phyloP scores from a whole-genome alignment of 768 basidiomycete genomes.

The Rhizopogon vesiculosus region DNA sequence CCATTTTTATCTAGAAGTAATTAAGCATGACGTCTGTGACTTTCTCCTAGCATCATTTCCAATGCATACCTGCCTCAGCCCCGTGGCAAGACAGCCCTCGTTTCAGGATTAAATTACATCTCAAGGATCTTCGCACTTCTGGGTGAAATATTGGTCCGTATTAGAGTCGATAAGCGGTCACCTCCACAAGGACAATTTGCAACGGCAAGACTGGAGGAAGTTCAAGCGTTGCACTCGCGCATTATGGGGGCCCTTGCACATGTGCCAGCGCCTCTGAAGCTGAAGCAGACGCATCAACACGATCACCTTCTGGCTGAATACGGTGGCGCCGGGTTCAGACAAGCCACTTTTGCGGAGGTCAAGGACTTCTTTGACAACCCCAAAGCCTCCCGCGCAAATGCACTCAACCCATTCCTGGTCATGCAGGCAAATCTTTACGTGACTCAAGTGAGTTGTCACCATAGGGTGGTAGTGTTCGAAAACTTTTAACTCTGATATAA shows the following conservation, averaged over 20 bases:
- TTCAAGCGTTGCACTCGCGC: conserved; percentile 72
- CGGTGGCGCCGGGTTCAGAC: conserved; percentile 68
- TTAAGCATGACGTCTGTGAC: conserved; percentile 12
- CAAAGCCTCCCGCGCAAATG: conserved; percentile 78
- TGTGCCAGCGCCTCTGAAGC: conserved; percentile 67
- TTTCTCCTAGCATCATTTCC: conserved; percentile 64
- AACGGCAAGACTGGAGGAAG: conserved; percentile 79
- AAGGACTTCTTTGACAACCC: conserved; percentile 92
- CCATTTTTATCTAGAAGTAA: conserved; percentile 18
- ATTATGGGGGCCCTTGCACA: conserved; percentile 72
- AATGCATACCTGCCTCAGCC: conserved; percentile 83
- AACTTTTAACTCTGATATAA: not conserved
- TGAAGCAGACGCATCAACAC: conserved; percentile 54
- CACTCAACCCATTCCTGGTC: conserved; percentile 85
- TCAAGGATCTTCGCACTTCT: conserved; percentile 83
- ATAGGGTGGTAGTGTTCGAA: not conserved
- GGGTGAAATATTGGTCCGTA: conserved; percentile 83
- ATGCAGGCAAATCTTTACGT: conserved; percentile 93
- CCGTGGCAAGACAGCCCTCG: conserved; percentile 77
- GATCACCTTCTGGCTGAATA: conserved; percentile 52
- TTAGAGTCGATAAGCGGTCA: conserved; percentile 82
- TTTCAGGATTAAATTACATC: conserved; percentile 84
- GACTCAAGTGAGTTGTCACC: conserved; percentile 62
- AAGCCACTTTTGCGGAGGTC: conserved; percentile 83
- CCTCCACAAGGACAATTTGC: conserved; percentile 84